Conservation (phyloP, 2,329 filamentous ascomycete genomes). For the Mycosphaerella sp. region DNA sequence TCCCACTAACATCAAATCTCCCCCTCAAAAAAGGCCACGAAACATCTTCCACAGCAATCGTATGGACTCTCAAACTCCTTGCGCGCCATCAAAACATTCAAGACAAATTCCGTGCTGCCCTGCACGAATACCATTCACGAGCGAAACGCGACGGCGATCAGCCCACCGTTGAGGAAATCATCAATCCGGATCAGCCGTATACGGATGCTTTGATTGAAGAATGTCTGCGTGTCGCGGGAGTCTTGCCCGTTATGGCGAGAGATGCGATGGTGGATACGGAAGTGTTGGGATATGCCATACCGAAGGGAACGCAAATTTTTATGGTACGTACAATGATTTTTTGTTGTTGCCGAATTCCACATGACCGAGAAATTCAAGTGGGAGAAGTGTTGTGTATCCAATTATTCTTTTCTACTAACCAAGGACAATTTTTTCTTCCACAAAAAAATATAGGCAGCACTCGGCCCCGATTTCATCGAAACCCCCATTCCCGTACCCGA, state of each 20-base stretch:
- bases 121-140: not conserved
- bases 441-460: not conserved
- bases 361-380: no score
- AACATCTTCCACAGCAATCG: conserved; percentile 38
- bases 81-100: conserved; percentile 32
- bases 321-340: not conserved
- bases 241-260: not conserved
- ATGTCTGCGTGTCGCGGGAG: not conserved
- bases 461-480: not conserved
- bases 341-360: no score
- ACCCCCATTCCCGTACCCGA: not conserved
- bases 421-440: no score
- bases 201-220: conserved; percentile 5
- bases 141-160: not conserved
- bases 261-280: not conserved
- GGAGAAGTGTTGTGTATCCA: no score
- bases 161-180: not conserved
- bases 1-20: no score
- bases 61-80: conserved; percentile 38
- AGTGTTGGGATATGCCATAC: not conserved
- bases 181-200: not conserved
- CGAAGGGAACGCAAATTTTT: conserved; percentile 1
- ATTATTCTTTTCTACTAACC: no score
- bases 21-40: conserved; percentile 34
- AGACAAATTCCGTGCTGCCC: conserved; percentile 13